Evolutionary conservation across 495 filamentous ascomycete species (phyloP), one percentile per base, ranked within the genome.

Genomic region (Tetracladium setigerum): DNA sequence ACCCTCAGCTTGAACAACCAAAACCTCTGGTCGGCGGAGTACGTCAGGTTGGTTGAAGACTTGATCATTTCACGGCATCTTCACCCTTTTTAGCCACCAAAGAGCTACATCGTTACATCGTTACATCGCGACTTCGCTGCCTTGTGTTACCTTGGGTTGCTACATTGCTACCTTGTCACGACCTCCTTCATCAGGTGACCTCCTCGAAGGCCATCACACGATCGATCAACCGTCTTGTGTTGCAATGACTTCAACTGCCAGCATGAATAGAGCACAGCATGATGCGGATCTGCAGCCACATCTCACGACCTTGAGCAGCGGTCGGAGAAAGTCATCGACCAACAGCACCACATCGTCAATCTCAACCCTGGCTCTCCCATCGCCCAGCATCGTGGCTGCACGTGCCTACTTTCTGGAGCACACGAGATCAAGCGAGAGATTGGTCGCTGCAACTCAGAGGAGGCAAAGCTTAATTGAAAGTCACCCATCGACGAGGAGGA

Each of bases 401-500:
- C 55, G 39, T 44, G 50, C 55, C 12, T 57, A 49, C 30, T 50
- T 41, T 22, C 18, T 47, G 24, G 45, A 57, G 24, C 37, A 37
- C n/a, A 14, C 37, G 36, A 30, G 44, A 46, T 41, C 55, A 35
- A 47, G 38, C 35, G 41, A 31, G 14, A 27, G 41, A 16, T 16
- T 34, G 1, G 5, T 31, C 10, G 33, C 41, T 36, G 47, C 41
- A 19, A 32, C 36, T 6, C 38, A 47, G 33, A 30, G 47, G 40
- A 47, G 47, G 24, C 41, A 45, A 52, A 58, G 47, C 44, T 47
- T 52, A 46, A 17, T 52, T 42, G 51, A 58, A 46, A 45, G 8
- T n/a, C 40, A 51, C 0, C 22, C 31, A 17, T 37, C 54, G 16
- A 52, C 41, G 41, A 40, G 52, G 27, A 47, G 52, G 33, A 49